Evolutionary conservation across 2,329 filamentous ascomycete species (phyloP).

Genomic region (Trichoderma aggressivum): DNA sequence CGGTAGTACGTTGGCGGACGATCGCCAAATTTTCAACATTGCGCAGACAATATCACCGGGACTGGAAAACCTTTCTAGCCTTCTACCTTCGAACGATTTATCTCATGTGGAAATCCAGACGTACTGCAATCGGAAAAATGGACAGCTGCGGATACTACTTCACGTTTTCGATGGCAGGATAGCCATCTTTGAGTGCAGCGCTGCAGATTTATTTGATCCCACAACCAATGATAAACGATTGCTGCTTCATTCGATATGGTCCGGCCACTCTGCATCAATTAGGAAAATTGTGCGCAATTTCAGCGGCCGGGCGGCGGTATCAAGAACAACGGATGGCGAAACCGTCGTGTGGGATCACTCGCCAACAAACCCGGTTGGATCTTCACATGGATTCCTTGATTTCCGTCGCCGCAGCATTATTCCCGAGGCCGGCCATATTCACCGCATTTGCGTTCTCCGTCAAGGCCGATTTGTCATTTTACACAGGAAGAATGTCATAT

Average conservation of each 20-base stretch:
- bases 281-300: conserved; percentile 85
- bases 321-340: conserved; percentile 74
- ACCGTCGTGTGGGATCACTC: conserved; percentile 79
- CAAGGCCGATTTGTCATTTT: conserved; percentile 80
- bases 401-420: conserved; percentile 67
- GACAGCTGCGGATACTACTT: conserved; percentile 68
- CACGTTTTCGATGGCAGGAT: conserved; percentile 86
- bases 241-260: conserved; percentile 65
- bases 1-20: conserved; percentile 63
- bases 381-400: conserved; percentile 28
- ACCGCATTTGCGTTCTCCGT: conserved; percentile 73
- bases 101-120: conserved; percentile 65
- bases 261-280: conserved; percentile 76
- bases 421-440: conserved; percentile 66
- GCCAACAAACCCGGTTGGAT: conserved; percentile 27
- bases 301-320: conserved; percentile 75
- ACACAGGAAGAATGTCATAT: conserved; percentile 66
- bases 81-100: conserved; percentile 25
- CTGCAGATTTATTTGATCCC: conserved; percentile 79
- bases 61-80: conserved; percentile 45
- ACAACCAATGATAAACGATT: conserved; percentile 59
- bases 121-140: conserved; percentile 64
- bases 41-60: conserved; percentile 65
- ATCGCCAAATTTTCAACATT: conserved; percentile 77
- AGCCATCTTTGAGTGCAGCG: conserved; percentile 73